phyloP scores from a whole-genome alignment of 495 filamentous ascomycete species.

The Aspergillus saccharolyticus region DNA sequence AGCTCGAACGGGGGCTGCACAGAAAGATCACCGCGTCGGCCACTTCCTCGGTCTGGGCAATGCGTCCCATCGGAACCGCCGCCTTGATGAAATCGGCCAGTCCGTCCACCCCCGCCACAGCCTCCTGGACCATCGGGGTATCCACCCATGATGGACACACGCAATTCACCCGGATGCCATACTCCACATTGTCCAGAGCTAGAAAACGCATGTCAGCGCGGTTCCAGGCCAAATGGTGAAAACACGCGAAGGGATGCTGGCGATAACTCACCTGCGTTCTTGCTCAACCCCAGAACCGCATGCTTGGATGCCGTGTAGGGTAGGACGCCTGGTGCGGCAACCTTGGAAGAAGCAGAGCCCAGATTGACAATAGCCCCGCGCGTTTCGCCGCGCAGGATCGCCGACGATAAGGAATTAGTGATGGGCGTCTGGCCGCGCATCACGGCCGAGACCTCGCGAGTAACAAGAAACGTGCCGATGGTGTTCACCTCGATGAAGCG shows the following conservation, averaged over 20 bases:
- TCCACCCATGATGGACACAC: constrained; percentile 40
- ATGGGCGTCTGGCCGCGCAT: not conserved
- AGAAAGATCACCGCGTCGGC: constrained; percentile 41
- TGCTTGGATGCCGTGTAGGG: constrained; percentile 42
- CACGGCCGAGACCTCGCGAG: not conserved
- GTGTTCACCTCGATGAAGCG: not conserved
- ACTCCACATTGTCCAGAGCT: constrained; percentile 22
- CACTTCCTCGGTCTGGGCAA: constrained; percentile 36
- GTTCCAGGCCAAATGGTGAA: constrained; percentile 17
- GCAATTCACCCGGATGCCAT: constrained; percentile 40
- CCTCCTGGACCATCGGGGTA: constrained; percentile 32
- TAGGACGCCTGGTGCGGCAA: constrained; percentile 20
- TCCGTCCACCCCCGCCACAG: constrained; percentile 19
- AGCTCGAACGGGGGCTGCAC: constrained; percentile 36
- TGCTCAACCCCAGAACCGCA: constrained; percentile 37
- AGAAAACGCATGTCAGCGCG: constrained; percentile 9
- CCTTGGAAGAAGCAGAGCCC: constrained; percentile 31
- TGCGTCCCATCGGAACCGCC: constrained; percentile 28
- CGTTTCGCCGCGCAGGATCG: not conserved
- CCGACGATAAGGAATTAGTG: not conserved
- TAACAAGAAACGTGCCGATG: not conserved
- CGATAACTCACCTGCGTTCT: constrained; percentile 3
- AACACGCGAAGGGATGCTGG: not conserved
- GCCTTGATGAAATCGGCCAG: constrained; percentile 13
- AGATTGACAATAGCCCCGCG: constrained; percentile 33